These are phyloP conservation scores for Dichotomopilus funicola DNA, from an alignment of 2,329 filamentous ascomycete genomes.

Conservation along the genomic window DNA sequence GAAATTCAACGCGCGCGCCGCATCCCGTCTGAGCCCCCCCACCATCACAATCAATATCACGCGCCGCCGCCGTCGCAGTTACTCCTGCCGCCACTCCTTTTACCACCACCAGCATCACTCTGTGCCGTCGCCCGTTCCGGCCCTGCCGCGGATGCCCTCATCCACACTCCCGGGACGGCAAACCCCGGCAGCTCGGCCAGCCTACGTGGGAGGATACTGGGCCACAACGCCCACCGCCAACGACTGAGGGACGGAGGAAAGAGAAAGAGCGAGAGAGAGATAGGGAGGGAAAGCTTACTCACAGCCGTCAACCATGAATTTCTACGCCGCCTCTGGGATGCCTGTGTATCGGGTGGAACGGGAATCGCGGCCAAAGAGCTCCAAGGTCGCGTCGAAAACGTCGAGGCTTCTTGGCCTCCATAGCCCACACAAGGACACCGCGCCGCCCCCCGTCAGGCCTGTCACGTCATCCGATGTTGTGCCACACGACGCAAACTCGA, in stretches of 20 bases:
- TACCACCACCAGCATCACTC: not conserved
- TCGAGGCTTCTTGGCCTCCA: constrained; percentile 14
- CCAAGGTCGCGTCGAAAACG: constrained; percentile 15
- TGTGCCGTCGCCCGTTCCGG: not conserved
- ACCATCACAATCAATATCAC: no score
- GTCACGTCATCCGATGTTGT: constrained; percentile 12
- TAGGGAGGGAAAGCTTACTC: not conserved
- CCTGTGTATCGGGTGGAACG: constrained; percentile 24
- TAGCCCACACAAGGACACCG: constrained; percentile 4
- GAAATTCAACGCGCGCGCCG: not conserved
- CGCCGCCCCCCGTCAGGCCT: constrained; percentile 11
- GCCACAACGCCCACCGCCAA: constrained; percentile 2
- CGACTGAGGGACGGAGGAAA: not conserved
- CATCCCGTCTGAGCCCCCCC: no score
- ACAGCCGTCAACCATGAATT: constrained; percentile 23
- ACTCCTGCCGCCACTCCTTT: not conserved
- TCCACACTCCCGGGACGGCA: constrained; percentile 9
- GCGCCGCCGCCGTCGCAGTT: no score
- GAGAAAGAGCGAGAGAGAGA: not conserved
- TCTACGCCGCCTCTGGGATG: constrained; percentile 24
- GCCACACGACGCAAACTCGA: constrained; percentile 19
- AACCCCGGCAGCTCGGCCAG: constrained; percentile 8
- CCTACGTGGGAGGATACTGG: constrained; percentile 10
- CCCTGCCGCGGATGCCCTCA: constrained; percentile 12
- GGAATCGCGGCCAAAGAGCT: constrained; percentile 10